Conservation (phyloP, 129 eudicot species). For the Arctium lappa region DNA sequence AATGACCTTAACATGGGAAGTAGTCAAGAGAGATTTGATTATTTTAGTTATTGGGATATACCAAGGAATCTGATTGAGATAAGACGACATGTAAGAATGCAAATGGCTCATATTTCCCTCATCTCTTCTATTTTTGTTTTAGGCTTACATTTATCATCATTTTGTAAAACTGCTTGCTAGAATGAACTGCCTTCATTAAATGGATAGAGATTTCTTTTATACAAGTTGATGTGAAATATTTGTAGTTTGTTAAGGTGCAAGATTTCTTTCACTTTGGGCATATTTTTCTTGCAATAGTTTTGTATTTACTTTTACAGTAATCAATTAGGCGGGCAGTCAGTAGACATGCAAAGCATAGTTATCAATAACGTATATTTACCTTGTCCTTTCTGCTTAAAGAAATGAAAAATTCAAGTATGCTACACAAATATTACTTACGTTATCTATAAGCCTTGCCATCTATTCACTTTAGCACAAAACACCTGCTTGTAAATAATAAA, state of each 20-base stretch:
- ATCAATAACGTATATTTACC: background rate
- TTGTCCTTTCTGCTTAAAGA: background rate
- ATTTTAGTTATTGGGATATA: too few relatives aligned
- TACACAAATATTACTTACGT: background rate
- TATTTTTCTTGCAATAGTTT: background rate
- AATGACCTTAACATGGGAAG: too few relatives aligned
- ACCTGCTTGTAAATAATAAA: background rate
- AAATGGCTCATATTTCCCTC: background rate
- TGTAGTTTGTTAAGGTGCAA: background rate
- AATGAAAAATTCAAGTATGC: background rate
- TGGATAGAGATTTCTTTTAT: background rate
- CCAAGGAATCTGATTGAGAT: too few relatives aligned
- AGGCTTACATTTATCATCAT: background rate
- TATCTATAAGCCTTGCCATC: background rate
- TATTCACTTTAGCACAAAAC: background rate
- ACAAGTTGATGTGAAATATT: background rate
- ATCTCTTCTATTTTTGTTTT: background rate
- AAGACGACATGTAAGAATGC: too few relatives aligned
- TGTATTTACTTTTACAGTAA: background rate
- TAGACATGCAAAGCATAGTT: background rate
- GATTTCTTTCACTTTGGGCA: background rate
- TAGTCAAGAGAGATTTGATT: too few relatives aligned
- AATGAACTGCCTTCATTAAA: background rate
- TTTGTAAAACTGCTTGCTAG: background rate
- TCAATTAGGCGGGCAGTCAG: background rate